A percentile compares a stretch with the other conserved stretches of the same genome.
Conservation (phyloP, 257 asterid species). For the Solanum virginianum region DNA sequence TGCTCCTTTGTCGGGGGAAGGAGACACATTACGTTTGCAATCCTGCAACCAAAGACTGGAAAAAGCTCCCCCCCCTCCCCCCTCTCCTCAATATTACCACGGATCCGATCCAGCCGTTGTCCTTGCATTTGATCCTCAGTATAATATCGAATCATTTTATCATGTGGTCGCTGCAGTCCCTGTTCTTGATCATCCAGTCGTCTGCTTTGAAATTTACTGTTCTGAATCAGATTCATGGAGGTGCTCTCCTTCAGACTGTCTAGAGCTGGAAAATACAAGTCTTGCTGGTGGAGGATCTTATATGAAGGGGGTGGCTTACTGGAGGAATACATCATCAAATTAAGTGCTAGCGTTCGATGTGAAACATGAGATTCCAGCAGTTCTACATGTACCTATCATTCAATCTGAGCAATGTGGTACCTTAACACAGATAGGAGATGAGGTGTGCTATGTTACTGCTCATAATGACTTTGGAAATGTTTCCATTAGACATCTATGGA, state of each 20-base stretch:
- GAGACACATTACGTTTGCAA: conserved; percentile 27
- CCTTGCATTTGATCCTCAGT: conserved; percentile 30
- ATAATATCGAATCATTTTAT: conserved; percentile 17
- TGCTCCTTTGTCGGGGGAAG: conserved; percentile 20
- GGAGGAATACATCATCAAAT: conserved; percentile 19
- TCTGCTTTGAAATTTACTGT: conserved; percentile 28
- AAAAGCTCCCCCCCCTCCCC: conserved; percentile 17
- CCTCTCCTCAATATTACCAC: conserved; percentile 11
- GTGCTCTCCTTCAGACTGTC: not conserved
- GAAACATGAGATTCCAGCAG: conserved; percentile 6
- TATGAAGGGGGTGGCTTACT: conserved; percentile 30
- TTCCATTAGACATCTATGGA: conserved; percentile 8
- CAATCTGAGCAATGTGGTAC: conserved; percentile 8
- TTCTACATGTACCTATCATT: conserved; percentile 4
- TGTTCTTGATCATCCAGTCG: not conserved
- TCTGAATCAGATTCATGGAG: conserved; percentile 21
- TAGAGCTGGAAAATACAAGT: conserved; percentile 2
- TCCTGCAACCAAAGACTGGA: conserved; percentile 26
- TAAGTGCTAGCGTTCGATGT: conserved; percentile 25
- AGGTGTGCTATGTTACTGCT: conserved; percentile 25
- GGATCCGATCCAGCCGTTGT: conserved; percentile 14
- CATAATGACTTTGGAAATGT: not conserved
- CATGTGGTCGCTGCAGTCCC: conserved; percentile 19
- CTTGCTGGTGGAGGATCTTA: conserved; percentile 14
- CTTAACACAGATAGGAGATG: conserved; percentile 22